These are phyloP conservation scores for Fusarium haematococcum DNA, from an alignment of 2,329 filamentous ascomycete species.

Conservation along the genomic window DNA sequence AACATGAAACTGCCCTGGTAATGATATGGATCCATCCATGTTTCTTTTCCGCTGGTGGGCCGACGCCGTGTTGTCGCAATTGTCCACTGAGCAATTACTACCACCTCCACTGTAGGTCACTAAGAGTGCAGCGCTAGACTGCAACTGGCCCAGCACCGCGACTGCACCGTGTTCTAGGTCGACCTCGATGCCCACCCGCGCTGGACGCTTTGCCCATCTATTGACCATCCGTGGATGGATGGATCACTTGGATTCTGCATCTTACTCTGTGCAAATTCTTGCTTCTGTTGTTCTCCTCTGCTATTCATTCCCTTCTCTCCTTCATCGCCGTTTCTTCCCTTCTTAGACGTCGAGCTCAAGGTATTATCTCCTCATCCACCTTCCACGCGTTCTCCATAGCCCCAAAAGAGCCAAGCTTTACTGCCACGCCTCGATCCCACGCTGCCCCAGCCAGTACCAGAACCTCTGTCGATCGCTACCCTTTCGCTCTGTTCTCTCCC, in stretches of 20 bases:
- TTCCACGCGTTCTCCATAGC: conserved; percentile 4
- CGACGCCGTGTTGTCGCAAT: neutral
- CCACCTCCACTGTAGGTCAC: conserved; percentile 4
- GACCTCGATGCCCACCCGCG: neutral
- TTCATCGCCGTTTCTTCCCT: neutral
- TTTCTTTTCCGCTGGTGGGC: neutral
- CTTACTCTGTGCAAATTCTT: neutral
- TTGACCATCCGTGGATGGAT: neutral
- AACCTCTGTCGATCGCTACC: conserved; percentile 34
- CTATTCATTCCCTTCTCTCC: neutral
- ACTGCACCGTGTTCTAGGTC: neutral
- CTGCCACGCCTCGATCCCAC: conserved; percentile 22
- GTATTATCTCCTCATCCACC: neutral
- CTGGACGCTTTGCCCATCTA: neutral
- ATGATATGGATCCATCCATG: neutral
- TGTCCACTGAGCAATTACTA: conserved; percentile 9
- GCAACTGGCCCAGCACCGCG: neutral
- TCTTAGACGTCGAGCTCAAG: neutral
- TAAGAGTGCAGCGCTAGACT: neutral
- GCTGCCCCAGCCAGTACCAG: conserved; percentile 14
- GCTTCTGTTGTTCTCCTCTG: neutral
- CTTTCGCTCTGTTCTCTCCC: conserved; percentile 22
- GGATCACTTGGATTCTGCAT: neutral
- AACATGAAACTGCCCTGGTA: conserved; percentile 1
- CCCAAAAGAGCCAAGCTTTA: conserved; percentile 30